A percentile compares a stretch with the other conserved stretches of the same genome.
These are phyloP conservation scores for Grigorovia transvaalensis DNA, from an alignment of 805 yeast genomes.

Conservation along the genomic window DNA sequence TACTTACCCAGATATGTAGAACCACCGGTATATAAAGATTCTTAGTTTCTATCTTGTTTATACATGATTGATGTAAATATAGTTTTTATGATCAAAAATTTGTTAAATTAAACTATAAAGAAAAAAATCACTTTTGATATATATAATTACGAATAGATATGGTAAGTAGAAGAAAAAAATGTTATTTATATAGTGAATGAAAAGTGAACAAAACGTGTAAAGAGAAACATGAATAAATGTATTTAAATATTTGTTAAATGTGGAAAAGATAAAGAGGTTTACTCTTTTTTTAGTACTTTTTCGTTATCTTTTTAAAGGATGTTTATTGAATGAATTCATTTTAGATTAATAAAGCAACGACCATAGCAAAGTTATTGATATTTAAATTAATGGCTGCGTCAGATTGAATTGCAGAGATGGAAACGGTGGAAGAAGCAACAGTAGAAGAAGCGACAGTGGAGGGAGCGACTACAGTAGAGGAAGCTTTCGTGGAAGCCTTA, in stretches of 20 bases:
- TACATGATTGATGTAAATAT: too few species aligned
- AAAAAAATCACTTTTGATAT: background rate
- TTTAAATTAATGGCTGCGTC: slow-evolving; percentile 20
- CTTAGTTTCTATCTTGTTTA: too few species aligned
- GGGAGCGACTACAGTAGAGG: slow-evolving; percentile 7
- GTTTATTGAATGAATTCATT: background rate
- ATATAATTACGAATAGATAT: background rate
- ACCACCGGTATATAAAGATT: slow-evolving; percentile 20
- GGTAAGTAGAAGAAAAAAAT: background rate
- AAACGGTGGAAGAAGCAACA: slow-evolving; percentile 12
- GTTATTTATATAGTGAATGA: background rate
- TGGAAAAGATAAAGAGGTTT: background rate
- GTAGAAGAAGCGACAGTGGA: slow-evolving; percentile 1
- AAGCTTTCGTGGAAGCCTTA: slow-evolving; percentile 10
- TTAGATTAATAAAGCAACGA: slow-evolving; percentile 22
- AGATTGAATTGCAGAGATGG: slow-evolving; percentile 31
- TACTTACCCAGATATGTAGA: slow-evolving; percentile 20
- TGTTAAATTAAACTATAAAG: background rate
- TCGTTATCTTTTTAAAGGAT: too few species aligned
- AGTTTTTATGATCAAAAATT: background rate
- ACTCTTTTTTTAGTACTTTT: too few species aligned
- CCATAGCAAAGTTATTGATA: slow-evolving; percentile 19
- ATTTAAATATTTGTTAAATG: background rate
- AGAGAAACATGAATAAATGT: background rate
- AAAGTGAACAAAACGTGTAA: background rate